Conservation (phyloP, 2,329 filamentous ascomycete genomes). For the Neurospora sp. region DNA sequence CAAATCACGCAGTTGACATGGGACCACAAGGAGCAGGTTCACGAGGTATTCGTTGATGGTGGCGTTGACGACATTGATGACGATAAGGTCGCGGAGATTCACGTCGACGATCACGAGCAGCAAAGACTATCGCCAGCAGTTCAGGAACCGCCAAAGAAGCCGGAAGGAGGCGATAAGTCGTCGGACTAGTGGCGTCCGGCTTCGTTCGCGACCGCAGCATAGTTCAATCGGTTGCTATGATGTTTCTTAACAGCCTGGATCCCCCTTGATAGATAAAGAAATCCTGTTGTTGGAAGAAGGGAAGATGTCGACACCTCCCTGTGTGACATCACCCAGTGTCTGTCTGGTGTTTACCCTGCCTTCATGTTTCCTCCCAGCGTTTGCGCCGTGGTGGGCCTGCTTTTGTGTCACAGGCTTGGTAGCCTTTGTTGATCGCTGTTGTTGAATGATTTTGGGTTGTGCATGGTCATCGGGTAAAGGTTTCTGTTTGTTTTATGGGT, state of each 20-base stretch:
- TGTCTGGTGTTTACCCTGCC: not conserved
- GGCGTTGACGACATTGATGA: conserved; percentile 27
- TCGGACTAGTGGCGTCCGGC: not conserved
- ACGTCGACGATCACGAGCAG: conserved; percentile 16
- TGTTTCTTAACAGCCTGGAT: not conserved
- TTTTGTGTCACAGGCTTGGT: not conserved
- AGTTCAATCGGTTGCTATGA: not conserved
- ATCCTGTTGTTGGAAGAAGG: not conserved
- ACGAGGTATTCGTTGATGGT: conserved; percentile 23
- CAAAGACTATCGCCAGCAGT: not conserved
- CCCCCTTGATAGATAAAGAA: not conserved
- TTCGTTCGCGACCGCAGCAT: not conserved
- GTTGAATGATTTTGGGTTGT: not conserved
- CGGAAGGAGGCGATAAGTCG: not conserved
- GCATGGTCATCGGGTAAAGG: not conserved
- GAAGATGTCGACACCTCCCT: not conserved
- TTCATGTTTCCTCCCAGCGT: not conserved
- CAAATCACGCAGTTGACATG: conserved; percentile 19
- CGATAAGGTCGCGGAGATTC: conserved; percentile 32
- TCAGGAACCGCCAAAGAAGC: not conserved
- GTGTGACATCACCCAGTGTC: not conserved
- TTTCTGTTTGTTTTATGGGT: not conserved
- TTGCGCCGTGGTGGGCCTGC: not conserved
- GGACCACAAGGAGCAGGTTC: conserved; percentile 21
- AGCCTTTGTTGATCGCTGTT: not conserved